Conservation (phyloP, 2,329 filamentous ascomycete genomes). For the Diatrype stigma region DNA sequence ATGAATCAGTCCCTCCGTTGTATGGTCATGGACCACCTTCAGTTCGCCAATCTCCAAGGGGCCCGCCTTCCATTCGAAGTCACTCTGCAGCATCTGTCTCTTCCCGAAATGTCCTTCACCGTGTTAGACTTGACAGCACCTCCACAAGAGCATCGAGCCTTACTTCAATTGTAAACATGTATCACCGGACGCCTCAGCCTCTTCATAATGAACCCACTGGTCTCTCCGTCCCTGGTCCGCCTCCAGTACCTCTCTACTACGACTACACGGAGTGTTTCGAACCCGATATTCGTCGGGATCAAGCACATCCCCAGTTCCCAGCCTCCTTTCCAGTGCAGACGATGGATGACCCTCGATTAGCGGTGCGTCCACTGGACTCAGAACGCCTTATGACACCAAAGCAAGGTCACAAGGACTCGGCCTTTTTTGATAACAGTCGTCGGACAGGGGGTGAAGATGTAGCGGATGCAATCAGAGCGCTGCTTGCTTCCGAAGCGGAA, state of each 20-base stretch:
- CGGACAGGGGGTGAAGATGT: background rate
- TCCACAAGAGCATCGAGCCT: slow-evolving; percentile 44
- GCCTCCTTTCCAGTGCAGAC: slow-evolving; percentile 16
- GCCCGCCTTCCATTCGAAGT: slow-evolving; percentile 21
- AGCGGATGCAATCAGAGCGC: background rate
- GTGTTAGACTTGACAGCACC: slow-evolving; percentile 29
- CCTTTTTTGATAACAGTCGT: slow-evolving; percentile 19
- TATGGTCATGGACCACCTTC: slow-evolving; percentile 19
- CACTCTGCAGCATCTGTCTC: slow-evolving; percentile 33
- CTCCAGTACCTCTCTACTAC: slow-evolving; percentile 38
- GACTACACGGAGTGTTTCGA: slow-evolving; percentile 52
- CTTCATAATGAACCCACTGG: slow-evolving; percentile 18
- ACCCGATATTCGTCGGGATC: slow-evolving; percentile 16
- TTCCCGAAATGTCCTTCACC: slow-evolving; percentile 26
- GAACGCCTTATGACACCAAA: slow-evolving; percentile 18
- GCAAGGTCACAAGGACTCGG: slow-evolving; percentile 20
- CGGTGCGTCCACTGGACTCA: slow-evolving; percentile 18
- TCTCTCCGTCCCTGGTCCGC: slow-evolving; percentile 13
- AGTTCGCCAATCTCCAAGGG: slow-evolving; percentile 15
- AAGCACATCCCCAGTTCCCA: slow-evolving; percentile 14
- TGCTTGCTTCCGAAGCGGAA: background rate
- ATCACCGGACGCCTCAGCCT: slow-evolving; percentile 28
- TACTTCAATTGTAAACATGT: slow-evolving; percentile 48
- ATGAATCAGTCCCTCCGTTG: slow-evolving; percentile 37
- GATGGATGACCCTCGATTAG: slow-evolving; percentile 14